Evolutionary conservation across 805 yeast species (phyloP).

Genomic region (Hemisphaericaspora nanyangensis): DNA sequence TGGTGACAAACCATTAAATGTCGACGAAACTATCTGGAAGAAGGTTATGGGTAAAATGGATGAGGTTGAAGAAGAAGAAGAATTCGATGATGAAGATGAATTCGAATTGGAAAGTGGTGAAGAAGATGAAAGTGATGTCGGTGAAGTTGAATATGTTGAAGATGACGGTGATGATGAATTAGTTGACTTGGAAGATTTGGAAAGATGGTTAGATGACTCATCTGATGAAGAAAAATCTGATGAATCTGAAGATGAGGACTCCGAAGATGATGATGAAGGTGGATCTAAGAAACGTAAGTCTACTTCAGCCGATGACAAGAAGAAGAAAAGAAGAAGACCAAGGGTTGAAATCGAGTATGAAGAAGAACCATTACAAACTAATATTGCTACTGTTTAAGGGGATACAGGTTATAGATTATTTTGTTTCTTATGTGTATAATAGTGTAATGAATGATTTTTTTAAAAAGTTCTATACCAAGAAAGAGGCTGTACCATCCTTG

Average conservation of each 20-base stretch:
- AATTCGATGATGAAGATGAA: conserved; percentile 56
- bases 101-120: conserved; percentile 46
- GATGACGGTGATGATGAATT: conserved; percentile 86
- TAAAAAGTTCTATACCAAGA: too few species aligned
- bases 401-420: neutral
- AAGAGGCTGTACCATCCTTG: too few species aligned
- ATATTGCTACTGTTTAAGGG: conserved; percentile 21
- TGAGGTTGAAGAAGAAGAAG: conserved; percentile 57
- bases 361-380: conserved; percentile 34
- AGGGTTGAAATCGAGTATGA: conserved; percentile 83
- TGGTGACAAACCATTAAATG: conserved; percentile 96
- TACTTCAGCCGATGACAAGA: conserved; percentile 28
- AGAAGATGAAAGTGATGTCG: conserved; percentile 54
- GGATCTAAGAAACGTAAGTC: conserved; percentile 21
- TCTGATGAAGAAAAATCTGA: conserved; percentile 35
- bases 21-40: conserved; percentile 94
- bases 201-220: conserved; percentile 70
- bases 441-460: neutral
- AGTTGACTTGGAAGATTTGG: conserved; percentile 90
- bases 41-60: conserved; percentile 75
- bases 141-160: conserved; percentile 85
- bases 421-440: neutral
- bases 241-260: conserved; percentile 27
- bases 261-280: conserved; percentile 31
- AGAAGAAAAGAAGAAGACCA: conserved; percentile 58